Base-by-base conservation (phyloP, 1,139 yeast genomes). In the Eremothecium coryli region DNA sequence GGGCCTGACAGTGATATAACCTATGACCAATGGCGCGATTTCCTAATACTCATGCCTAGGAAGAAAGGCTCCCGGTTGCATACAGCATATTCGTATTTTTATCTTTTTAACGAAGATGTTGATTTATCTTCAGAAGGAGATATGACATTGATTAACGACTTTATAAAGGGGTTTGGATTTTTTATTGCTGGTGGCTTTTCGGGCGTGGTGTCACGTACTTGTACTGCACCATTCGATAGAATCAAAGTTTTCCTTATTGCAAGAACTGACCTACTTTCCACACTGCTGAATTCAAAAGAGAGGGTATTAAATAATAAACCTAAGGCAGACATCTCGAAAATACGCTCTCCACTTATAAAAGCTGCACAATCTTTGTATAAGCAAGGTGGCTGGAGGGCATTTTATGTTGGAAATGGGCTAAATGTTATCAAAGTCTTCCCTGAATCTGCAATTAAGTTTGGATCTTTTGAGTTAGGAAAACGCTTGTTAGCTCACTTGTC, bases 141-240 rank as follows among this genome's bases (percentile, higher is more conserved):
- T 60, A 86, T 86, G 38, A 78, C 93, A 0, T 67, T 86, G 27
- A 77, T 81, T 29, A 78, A 75, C 52, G 95, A 84, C 44, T 71
- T 82, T 36, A 63, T 84, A 29, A 77, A 79, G 52, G 94, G 96
- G 21, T 69, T 85, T 44, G 96, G 96, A 1, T 90, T 76, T 54
- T 90, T 90, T 52, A 60, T 86, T 23, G 95, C 96, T 1, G 98
- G 98, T 23, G 98, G 98, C 0, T 60, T 88, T 21, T 82, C 96
- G 0, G 98, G 98, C 2, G 98, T 90, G 4, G 81, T 90, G 4
- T 85, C 96, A n/a, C 74, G 98, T 61, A 86, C 97, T 0, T 81
- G 93, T 50, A 90, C 98, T 0, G 98, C 98, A 0, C 98, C 98
- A 9, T 84, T 90, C 49, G 98, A 90, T 58, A 71, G 98, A 56